phyloP scores from a whole-genome alignment of 192 early-diverging fungal genomes.

The Backusella mclennaniae region DNA sequence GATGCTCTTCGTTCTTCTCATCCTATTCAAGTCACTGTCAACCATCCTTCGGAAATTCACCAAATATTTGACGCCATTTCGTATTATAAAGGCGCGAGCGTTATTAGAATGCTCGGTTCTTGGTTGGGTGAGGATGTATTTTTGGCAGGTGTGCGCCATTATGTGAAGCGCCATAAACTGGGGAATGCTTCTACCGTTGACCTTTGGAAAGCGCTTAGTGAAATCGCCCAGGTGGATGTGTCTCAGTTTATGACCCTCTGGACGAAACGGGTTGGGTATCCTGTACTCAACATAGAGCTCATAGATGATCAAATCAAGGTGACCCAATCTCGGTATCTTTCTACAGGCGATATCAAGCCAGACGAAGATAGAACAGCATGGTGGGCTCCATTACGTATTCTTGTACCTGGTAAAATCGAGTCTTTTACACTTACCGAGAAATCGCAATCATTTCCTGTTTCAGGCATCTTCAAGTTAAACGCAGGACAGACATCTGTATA shows the following conservation, averaged over 20 bases:
- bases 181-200: constrained; percentile 85
- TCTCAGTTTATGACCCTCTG: constrained; percentile 87
- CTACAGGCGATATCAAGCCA: constrained; percentile 71
- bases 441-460: constrained; percentile 36
- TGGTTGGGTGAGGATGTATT: constrained; percentile 71
- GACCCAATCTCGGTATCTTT: constrained; percentile 82
- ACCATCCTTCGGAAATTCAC: constrained; percentile 80
- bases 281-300: constrained; percentile 73
- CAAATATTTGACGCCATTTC: constrained; percentile 97
- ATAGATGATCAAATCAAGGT: constrained; percentile 54
- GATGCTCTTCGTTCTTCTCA: constrained; percentile 88
- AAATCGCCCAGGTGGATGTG: constrained; percentile 81
- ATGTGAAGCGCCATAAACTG: constrained; percentile 83
- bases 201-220: constrained; percentile 82
- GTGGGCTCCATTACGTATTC: constrained; percentile 83
- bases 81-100: constrained; percentile 88
- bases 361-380: constrained; percentile 80
- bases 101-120: constrained; percentile 90
- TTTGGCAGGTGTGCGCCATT: constrained; percentile 65
- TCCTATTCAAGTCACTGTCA: constrained; percentile 89
- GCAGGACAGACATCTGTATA: constrained; percentile 76
- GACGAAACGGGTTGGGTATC: constrained; percentile 87
- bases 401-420: constrained; percentile 30
- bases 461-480: constrained; percentile 85
- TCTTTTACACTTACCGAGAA: constrained; percentile 37